Conservation (phyloP, 345 rosid species). For the Geranium brycei region DNA sequence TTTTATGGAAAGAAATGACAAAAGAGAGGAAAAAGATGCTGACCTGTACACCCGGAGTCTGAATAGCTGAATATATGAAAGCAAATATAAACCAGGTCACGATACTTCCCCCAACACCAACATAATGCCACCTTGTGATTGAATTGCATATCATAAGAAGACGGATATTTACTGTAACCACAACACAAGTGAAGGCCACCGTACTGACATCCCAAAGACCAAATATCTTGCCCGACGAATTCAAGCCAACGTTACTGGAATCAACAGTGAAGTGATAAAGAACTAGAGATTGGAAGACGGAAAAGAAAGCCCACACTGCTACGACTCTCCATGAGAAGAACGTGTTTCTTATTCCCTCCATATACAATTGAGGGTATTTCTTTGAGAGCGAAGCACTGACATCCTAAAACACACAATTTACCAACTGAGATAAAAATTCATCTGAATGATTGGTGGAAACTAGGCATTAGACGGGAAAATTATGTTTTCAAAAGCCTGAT, state of each 20-base stretch:
- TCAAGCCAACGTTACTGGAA: conserved; percentile 48
- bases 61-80: conserved; percentile 57
- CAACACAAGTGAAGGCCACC: conserved; percentile 87
- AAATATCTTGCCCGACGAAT: conserved; percentile 67
- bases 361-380: conserved; percentile 86
- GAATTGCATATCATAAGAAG: conserved; percentile 91
- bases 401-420: conserved; percentile 36
- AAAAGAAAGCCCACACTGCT: conserved; percentile 72
- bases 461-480: neutral
- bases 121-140: conserved; percentile 83
- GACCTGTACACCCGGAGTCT: conserved; percentile 21
- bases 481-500: too few relatives aligned
- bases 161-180: conserved; percentile 81
- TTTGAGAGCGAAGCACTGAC: conserved; percentile 91
- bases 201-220: conserved; percentile 99
- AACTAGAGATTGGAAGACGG: conserved; percentile 81
- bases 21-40: conserved; percentile 10
- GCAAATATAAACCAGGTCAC: conserved; percentile 73
- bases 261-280: conserved; percentile 51
- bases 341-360: conserved; percentile 74
- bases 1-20: neutral
- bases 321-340: conserved; percentile 92
- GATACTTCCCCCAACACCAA: conserved; percentile 85
- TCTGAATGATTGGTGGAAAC: neutral
- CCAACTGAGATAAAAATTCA: conserved; percentile 3